These are phyloP conservation scores for Podaxis sp. DNA, from an alignment of 768 basidiomycete genomes.

Conservation along the genomic window DNA sequence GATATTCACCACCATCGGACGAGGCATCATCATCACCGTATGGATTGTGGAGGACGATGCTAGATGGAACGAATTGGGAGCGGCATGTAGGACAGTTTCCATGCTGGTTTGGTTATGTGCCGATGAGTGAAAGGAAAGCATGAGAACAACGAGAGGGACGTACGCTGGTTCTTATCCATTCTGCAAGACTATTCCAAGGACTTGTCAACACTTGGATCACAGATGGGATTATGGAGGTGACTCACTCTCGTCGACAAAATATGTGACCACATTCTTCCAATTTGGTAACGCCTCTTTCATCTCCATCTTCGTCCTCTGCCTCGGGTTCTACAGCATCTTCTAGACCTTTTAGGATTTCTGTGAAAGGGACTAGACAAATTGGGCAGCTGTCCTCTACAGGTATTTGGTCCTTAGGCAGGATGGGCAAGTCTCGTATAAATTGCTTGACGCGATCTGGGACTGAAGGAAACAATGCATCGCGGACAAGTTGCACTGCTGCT, in stretches of 20 bases:
- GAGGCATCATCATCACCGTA: slow-evolving; percentile 51
- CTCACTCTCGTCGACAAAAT: slow-evolving; percentile 67
- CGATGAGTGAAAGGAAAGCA: not conserved
- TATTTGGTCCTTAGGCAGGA: slow-evolving; percentile 37
- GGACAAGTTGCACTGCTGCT: slow-evolving; percentile 25
- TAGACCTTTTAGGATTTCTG: slow-evolving; percentile 37
- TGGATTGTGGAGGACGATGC: slow-evolving; percentile 42
- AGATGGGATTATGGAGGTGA: not conserved
- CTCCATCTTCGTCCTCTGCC: slow-evolving; percentile 14
- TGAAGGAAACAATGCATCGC: slow-evolving; percentile 21
- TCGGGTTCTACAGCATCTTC: slow-evolving; percentile 14
- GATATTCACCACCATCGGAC: slow-evolving; percentile 66
- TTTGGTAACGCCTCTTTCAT: slow-evolving; percentile 53
- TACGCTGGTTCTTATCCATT: slow-evolving; percentile 65
- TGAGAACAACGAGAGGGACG: slow-evolving; percentile 17
- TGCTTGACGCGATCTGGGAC: slow-evolving; percentile 32
- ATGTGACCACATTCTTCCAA: slow-evolving; percentile 61
- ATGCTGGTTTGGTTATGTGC: slow-evolving; percentile 41
- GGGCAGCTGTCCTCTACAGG: slow-evolving; percentile 59
- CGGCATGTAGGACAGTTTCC: slow-evolving; percentile 74
- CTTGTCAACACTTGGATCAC: slow-evolving; percentile 5
- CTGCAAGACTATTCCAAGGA: slow-evolving; percentile 45
- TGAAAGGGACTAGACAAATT: slow-evolving; percentile 62
- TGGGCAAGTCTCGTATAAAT: slow-evolving; percentile 45
- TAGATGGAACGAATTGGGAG: slow-evolving; percentile 54